Evolutionary conservation across 257 asterid genomes (phyloP), one percentile per base, ranked within the genome.

Genomic region (Euphrasia confusa): DNA sequence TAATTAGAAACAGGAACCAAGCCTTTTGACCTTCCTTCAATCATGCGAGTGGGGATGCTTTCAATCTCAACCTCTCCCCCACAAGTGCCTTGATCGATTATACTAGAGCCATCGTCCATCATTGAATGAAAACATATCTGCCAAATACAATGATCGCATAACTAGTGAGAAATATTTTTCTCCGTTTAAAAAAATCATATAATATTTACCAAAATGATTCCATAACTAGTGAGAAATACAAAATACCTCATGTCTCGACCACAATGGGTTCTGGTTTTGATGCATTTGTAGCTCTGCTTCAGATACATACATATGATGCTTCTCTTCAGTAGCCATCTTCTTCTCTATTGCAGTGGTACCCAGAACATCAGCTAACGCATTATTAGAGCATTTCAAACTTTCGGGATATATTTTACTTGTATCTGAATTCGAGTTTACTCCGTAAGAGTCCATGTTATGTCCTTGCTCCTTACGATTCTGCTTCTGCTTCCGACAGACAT

Each of bases 201-300:
- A 52, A 47, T 32, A 62, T 55, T 40, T 53, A 78, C 5, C 52
- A 44, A 66, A 18, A 53, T 40, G 24, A 66, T 21, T 28, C 3
- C 58, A 53, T 10, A 45, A 63, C 54, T 13, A 50, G 18, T 47
- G 11, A 57, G 27, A 14, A 33, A 30, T 30, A 50, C 7, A 21
- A 61, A 67, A 48, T 80, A 91, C 98, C 96, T 83, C 84, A 1
- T 81, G 47, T 71, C 82, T 88, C 3, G 75, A 83, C 98, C 96
- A 91, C 42, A 91, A 55, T 28, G 91, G 90, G 68, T 60, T 72
- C 80, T 53, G 73, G 53, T 74, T 80, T 54, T 75, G 87, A 83
- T 84, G 98, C 92, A 86, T 84, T 62, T 79, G 88, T 58, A 91
- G 83, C 73, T 91, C 98, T 5, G 88, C 94, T 72, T 89, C 96